Evolutionary conservation across 345 rosid genomes (phyloP).

Genomic region (Theobroma cacao): DNA sequence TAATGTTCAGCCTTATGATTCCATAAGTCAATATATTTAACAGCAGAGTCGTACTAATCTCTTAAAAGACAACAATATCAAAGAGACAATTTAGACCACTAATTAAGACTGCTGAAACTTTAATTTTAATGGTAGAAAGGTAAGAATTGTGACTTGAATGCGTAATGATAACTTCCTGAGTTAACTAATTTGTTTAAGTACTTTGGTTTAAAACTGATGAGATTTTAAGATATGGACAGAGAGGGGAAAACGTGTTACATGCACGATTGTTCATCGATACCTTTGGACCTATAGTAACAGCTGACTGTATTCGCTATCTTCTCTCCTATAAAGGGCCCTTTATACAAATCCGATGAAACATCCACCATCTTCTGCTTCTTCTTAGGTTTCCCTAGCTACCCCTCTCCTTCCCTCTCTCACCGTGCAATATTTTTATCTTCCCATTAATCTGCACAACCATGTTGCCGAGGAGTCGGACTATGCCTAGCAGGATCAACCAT

Average conservation of each 20-base stretch:
- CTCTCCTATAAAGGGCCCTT: slow-evolving; percentile 3
- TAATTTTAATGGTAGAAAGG: background rate
- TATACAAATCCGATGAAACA: background rate
- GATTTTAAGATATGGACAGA: background rate
- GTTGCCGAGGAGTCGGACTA: slow-evolving; percentile 59
- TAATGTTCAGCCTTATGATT: background rate
- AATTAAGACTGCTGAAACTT: background rate
- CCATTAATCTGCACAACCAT: slow-evolving; percentile 14
- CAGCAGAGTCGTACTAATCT: background rate
- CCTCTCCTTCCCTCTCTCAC: background rate
- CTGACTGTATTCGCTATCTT: background rate
- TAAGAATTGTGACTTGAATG: background rate
- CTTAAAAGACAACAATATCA: too few species aligned
- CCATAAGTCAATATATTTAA: background rate
- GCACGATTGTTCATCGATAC: background rate
- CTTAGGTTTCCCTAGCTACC: background rate
- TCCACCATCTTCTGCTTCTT: background rate
- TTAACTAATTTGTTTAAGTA: background rate
- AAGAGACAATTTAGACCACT: background rate
- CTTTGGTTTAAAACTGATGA: background rate
- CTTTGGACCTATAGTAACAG: background rate
- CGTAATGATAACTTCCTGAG: background rate
- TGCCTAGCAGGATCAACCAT: slow-evolving; percentile 50
- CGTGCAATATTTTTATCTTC: background rate
- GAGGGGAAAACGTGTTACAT: slow-evolving; percentile 11